phyloP scores from a whole-genome alignment of 257 asterid species.

The Gardenia jasminoides region DNA sequence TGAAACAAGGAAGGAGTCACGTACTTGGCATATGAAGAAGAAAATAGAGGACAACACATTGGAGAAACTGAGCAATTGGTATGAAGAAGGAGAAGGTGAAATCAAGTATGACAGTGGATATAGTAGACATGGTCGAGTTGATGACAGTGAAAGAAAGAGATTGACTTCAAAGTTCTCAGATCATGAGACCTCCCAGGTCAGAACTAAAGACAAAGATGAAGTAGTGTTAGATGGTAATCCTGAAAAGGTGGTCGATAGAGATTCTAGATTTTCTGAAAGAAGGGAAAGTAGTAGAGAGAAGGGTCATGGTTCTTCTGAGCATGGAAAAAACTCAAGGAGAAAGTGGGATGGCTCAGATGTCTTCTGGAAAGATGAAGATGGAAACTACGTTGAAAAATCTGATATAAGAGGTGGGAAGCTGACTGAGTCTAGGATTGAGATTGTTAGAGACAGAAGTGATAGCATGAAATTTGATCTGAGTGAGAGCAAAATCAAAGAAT shows the following conservation, averaged over 20 bases:
- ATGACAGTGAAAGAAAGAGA: conserved; percentile 55
- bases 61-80: conserved; percentile 82
- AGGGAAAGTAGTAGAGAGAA: conserved; percentile 61
- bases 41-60: conserved; percentile 66
- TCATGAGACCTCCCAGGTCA: conserved; percentile 30
- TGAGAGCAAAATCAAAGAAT: conserved; percentile 27
- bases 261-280: conserved; percentile 46
- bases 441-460: conserved; percentile 45
- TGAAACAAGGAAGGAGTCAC: conserved; percentile 58
- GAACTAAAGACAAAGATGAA: conserved; percentile 27
- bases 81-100: conserved; percentile 81
- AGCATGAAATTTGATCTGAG: conserved; percentile 34
- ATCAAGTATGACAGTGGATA: conserved; percentile 51
- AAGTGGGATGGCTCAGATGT: conserved; percentile 78
- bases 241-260: conserved; percentile 51
- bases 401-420: conserved; percentile 47
- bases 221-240: conserved; percentile 24
- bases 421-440: conserved; percentile 42
- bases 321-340: conserved; percentile 58
- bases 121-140: conserved; percentile 49
- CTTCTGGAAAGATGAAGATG: conserved; percentile 32
- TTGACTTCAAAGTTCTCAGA: conserved; percentile 48
- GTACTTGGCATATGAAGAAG: conserved; percentile 60
- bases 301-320: conserved; percentile 49
- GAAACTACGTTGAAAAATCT: conserved; percentile 32